These are phyloP conservation scores for Adansonia digitata DNA, from an alignment of 345 rosid genomes.

Conservation along the genomic window DNA sequence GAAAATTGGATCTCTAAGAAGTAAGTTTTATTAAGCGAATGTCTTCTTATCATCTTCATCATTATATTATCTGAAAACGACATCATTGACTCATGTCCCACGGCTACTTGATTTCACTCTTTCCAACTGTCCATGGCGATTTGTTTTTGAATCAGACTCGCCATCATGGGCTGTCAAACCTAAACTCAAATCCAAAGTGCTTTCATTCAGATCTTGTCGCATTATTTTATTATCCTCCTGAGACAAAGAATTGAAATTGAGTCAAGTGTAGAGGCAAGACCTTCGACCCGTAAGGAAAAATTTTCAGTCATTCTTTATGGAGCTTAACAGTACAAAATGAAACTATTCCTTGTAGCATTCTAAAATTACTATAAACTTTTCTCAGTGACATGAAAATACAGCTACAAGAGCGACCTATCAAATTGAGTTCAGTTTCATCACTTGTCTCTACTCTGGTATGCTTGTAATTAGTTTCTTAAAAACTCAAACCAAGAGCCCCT, in stretches of 20 bases:
- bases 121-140: slow-evolving; percentile 24
- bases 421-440: neutral
- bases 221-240: slow-evolving; percentile 52
- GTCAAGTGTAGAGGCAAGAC: slow-evolving; percentile 12
- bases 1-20: slow-evolving; percentile 22
- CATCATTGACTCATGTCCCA: slow-evolving; percentile 6
- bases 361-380: neutral
- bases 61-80: neutral
- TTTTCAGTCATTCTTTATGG: neutral
- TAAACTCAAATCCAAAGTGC: slow-evolving; percentile 69
- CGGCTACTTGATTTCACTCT: slow-evolving; percentile 17
- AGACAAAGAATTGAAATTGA: slow-evolving; percentile 22
- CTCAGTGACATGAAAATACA: neutral
- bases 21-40: slow-evolving; percentile 2
- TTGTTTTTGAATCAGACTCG: slow-evolving; percentile 33
- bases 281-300: neutral
- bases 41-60: slow-evolving; percentile 11
- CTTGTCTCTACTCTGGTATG: slow-evolving; percentile 1
- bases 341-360: slow-evolving; percentile 5
- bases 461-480: neutral
- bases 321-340: too few relatives aligned
- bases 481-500: neutral
- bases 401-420: neutral
- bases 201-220: slow-evolving; percentile 86
- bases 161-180: slow-evolving; percentile 52